These are phyloP conservation scores for Suillus ampliporus DNA, from an alignment of 768 basidiomycete species.

Conservation along the genomic window DNA sequence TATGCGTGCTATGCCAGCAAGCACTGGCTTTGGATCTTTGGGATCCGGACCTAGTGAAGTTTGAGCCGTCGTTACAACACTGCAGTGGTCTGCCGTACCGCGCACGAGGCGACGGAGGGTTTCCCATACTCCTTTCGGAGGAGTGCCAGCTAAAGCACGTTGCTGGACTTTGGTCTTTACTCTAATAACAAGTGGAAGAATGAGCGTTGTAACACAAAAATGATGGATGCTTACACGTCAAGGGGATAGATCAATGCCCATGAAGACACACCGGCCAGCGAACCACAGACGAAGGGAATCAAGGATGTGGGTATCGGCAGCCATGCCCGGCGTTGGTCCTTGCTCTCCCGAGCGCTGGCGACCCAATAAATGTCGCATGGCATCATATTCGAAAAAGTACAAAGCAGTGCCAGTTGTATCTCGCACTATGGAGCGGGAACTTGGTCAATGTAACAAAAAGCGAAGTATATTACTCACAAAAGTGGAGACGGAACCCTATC, in stretches of 20 bases:
- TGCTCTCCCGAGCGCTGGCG: slow-evolving; percentile 80
- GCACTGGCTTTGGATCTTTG: slow-evolving; percentile 72
- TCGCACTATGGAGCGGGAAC: slow-evolving; percentile 57
- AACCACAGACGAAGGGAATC: slow-evolving; percentile 92
- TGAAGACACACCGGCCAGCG: slow-evolving; percentile 85
- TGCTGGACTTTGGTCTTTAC: slow-evolving; percentile 98
- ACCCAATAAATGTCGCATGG: slow-evolving; percentile 86
- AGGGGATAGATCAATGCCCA: slow-evolving; percentile 94
- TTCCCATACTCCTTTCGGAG: slow-evolving; percentile 70
- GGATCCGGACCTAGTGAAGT: slow-evolving; percentile 72
- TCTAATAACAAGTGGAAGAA: slow-evolving; percentile 41
- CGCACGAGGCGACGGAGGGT: slow-evolving; percentile 82
- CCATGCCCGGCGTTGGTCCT: slow-evolving; percentile 82
- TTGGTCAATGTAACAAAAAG: background rate
- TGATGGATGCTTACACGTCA: slow-evolving; percentile 71
- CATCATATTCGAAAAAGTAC: slow-evolving; percentile 95
- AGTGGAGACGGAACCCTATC: slow-evolving; percentile 88
- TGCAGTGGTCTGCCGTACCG: slow-evolving; percentile 50
- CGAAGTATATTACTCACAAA: slow-evolving; percentile 53
- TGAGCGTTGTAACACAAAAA: slow-evolving; percentile 3
- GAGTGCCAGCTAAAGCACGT: slow-evolving; percentile 81
- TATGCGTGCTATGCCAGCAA: slow-evolving; percentile 80
- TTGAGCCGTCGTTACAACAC: slow-evolving; percentile 11
- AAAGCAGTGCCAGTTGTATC: slow-evolving; percentile 90
- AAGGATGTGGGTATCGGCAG: slow-evolving; percentile 79